A percentile compares a stretch with the other conserved stretches of the same genome.
Conservation (phyloP, 805 yeast genomes). For the Wickerhamomyces sydowiorum region DNA sequence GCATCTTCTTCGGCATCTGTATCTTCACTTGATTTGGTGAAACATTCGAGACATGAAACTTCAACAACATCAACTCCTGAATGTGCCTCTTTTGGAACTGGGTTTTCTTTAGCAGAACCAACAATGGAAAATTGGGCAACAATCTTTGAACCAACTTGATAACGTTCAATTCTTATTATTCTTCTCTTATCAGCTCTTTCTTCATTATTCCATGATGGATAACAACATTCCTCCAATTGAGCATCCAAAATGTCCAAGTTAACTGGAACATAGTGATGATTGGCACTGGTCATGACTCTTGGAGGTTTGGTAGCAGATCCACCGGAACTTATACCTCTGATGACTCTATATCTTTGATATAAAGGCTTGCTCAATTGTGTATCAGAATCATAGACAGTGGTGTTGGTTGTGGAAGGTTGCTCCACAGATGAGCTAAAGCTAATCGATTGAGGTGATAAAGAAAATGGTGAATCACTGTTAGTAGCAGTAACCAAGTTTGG, state of each 20-base stretch:
- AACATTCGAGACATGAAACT: constrained; percentile 53
- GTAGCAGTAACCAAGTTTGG: constrained; percentile 8
- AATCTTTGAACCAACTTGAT: constrained; percentile 42
- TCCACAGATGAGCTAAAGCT: constrained; percentile 4
- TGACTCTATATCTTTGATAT: constrained; percentile 30
- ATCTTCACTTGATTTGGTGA: constrained; percentile 25
- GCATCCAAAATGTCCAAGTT: constrained; percentile 41
- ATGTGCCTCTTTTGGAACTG: constrained; percentile 32
- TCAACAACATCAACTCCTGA: constrained; percentile 46
- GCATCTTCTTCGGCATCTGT: constrained; percentile 22
- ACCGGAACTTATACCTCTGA: constrained; percentile 55
- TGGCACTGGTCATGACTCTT: constrained; percentile 24
- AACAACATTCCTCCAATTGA: constrained; percentile 40
- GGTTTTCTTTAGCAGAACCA: constrained; percentile 45
- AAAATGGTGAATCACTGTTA: constrained; percentile 7
- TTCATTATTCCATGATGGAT: constrained; percentile 41
- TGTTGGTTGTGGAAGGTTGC: background rate
- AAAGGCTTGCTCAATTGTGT: background rate
- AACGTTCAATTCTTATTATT: constrained; percentile 51
- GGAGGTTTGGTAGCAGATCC: constrained; percentile 55
- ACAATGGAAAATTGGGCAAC: constrained; percentile 44
- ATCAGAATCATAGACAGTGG: background rate
- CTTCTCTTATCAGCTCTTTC: constrained; percentile 49
- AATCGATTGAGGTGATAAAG: constrained; percentile 14
- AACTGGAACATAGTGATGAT: constrained; percentile 36